These are phyloP conservation scores for Corymbia citriodora DNA, from an alignment of 441 rosid genomes.

Conservation along the genomic window DNA sequence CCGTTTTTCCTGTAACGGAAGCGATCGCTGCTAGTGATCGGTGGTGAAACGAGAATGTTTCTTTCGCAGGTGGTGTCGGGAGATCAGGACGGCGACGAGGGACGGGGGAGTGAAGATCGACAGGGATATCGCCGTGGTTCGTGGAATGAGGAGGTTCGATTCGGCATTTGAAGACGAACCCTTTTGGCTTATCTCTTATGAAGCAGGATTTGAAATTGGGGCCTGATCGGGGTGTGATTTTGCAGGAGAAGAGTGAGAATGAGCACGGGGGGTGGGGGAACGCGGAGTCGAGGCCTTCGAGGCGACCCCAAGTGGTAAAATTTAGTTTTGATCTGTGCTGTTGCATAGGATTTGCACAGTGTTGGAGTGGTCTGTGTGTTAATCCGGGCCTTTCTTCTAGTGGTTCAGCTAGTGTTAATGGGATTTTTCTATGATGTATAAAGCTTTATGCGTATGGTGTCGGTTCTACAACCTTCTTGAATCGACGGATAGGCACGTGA, in stretches of 20 bases:
- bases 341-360: background rate
- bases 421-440: background rate
- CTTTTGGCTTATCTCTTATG: background rate
- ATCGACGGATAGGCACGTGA: background rate
- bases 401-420: background rate
- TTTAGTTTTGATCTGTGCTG: background rate
- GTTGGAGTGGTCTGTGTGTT: background rate
- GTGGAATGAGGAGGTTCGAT: slow-evolving; percentile 24
- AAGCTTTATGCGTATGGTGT: background rate
- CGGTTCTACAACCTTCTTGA: background rate
- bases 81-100: slow-evolving; percentile 26
- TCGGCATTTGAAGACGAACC: background rate
- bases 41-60: background rate
- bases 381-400: background rate
- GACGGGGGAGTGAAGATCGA: background rate
- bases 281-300: slow-evolving; percentile 23
- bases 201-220: background rate
- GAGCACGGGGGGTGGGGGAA: slow-evolving; percentile 16
- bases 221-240: background rate
- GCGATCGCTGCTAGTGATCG: background rate
- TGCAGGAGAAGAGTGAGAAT: slow-evolving; percentile 13
- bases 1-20: background rate
- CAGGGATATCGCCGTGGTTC: background rate
- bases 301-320: slow-evolving; percentile 32
- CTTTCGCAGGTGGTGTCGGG: slow-evolving; percentile 48